Conservation (phyloP, 495 filamentous ascomycete species). For the Hypoxylon subgilvum region DNA sequence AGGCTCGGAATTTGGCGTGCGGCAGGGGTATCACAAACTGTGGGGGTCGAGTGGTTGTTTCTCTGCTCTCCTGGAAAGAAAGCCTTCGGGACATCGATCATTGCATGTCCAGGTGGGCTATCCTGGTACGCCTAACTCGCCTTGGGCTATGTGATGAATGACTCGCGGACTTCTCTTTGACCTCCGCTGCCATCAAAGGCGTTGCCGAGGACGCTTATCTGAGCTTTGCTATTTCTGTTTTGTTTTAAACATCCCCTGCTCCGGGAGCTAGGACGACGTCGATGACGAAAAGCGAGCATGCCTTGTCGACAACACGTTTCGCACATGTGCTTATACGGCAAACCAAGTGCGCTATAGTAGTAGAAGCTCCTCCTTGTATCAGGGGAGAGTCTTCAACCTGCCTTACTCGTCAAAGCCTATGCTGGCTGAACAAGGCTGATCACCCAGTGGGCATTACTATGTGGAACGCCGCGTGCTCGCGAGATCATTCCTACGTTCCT, state of each 20-base stretch:
- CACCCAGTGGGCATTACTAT: neutral
- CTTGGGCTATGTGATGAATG: constrained; percentile 13
- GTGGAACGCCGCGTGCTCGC: constrained; percentile 12
- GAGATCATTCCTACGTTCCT: constrained; percentile 33
- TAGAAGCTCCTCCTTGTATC: constrained; percentile 24
- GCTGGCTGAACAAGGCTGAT: constrained; percentile 1
- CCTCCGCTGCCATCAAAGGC: constrained; percentile 4
- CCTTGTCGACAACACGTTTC: neutral
- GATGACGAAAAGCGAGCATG: constrained; percentile 11
- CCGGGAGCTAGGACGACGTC: constrained; percentile 1
- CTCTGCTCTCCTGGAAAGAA: too few species aligned
- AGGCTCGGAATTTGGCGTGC: constrained; percentile 12
- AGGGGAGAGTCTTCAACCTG: constrained; percentile 23
- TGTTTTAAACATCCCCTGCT: constrained; percentile 15
- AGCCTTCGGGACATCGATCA: too few species aligned
- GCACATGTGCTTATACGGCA: constrained; percentile 8
- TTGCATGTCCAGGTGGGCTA: constrained; percentile 18
- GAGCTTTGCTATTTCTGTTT: constrained; percentile 26
- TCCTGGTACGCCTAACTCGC: constrained; percentile 10
- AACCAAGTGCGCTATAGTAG: constrained; percentile 10
- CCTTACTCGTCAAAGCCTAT: constrained; percentile 3
- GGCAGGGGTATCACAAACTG: constrained; percentile 27
- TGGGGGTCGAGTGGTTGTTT: constrained; percentile 29
- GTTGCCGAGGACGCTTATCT: constrained; percentile 3
- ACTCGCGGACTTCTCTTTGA: constrained; percentile 25